Base-by-base conservation (phyloP, 441 rosid species). In the Breynia disticha region DNA sequence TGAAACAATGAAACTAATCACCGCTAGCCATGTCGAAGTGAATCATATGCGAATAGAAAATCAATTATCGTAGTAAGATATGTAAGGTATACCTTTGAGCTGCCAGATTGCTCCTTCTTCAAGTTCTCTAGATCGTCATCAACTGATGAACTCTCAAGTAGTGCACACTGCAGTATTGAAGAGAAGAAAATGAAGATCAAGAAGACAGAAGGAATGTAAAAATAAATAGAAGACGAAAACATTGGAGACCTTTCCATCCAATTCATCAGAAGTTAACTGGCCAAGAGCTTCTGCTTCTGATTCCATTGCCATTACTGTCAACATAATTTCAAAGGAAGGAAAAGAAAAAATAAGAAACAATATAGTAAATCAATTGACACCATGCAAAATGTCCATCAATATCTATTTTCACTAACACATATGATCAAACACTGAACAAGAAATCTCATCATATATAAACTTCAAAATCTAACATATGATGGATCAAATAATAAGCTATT, bases 271-370 rank as follows among this genome's bases (percentile, higher is more conserved):
- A 57, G 87, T 72, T 63, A 86, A 64, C 75, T 86, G 86, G 43
- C 78, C 81, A 55, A 86, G 65, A 48, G 90, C 81, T 55, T 86
- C 95, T 41, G 90, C 86, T 75, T 82, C 79, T 11, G 87, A 86
- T 72, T 86, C 95, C 95, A 86, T 83, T 59, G 80, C 74, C 87
- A 85, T 5, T 32, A 85, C 94, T 85, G 14, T 37, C 45, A 56
- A 55, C 35, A 46, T 19, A 35, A 48, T 28, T 28, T 28, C 35
- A 52, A 45, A 58, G 37, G 35, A 49, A 24, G 44, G 48, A 46
- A 48, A 52, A 39, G 51, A 48, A 56, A 19, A 16, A 28, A 38
- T 61, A 28, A 19, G 55, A 46, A 42, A 63, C 56, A 48, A 46
- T 58, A 56, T n/a, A 38, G 44, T 16, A 3, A 41, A 1, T 9